phyloP scores from a whole-genome alignment of 176 grass and related monocot genomes.

The Olyra latifolia region DNA sequence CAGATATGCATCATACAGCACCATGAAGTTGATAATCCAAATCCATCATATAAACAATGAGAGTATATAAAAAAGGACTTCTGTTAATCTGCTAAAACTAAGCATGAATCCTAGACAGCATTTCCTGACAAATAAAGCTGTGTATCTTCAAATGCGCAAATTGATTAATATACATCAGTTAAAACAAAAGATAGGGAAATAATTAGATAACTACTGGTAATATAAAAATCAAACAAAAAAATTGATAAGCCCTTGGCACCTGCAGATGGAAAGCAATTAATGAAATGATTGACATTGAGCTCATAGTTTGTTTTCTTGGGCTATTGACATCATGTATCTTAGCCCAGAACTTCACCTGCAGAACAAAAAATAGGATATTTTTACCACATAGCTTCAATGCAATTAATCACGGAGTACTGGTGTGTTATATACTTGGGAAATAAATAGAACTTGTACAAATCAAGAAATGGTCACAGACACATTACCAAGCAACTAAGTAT shows the following conservation, averaged over 20 bases:
- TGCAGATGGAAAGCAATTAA: conserved; percentile 96
- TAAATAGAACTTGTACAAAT: not conserved
- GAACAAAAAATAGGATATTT: not conserved
- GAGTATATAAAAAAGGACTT: not conserved
- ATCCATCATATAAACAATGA: not conserved
- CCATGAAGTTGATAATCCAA: conserved; percentile 14
- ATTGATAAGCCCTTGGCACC: conserved; percentile 47
- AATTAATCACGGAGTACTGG: not conserved
- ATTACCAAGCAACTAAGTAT: conserved; percentile 88
- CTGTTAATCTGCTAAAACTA: not conserved
- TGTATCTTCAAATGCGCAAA: too few relatives aligned
- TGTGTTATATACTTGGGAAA: not conserved
- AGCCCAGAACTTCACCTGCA: conserved; percentile 87
- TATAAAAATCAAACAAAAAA: conserved; percentile 8
- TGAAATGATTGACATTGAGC: conserved; percentile 88
- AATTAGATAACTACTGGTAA: conserved; percentile 16
- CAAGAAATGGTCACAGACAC: not conserved
- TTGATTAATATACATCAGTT: too few relatives aligned
- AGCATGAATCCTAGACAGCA: not conserved
- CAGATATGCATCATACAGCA: not conserved
- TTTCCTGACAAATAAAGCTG: too few relatives aligned
- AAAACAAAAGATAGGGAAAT: conserved; percentile 6
- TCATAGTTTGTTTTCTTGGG: conserved; percentile 77
- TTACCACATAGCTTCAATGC: conserved; percentile 8
- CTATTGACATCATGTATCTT: conserved; percentile 76